phyloP scores from a whole-genome alignment of 257 asterid genomes.

The Solanum pinnatisectum region DNA sequence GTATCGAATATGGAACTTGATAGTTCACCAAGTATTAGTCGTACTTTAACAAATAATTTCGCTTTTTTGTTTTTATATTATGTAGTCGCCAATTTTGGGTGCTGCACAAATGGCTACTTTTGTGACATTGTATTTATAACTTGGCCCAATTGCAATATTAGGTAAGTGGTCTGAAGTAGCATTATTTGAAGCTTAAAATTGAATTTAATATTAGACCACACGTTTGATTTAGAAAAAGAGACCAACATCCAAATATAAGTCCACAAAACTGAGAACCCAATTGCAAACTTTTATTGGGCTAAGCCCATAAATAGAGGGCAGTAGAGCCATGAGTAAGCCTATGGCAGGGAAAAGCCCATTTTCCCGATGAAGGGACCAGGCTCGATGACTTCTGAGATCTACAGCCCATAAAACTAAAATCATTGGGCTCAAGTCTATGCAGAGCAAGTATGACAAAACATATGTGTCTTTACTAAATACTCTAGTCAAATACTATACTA shows the following conservation, averaged over 20 bases:
- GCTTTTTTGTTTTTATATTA: neutral
- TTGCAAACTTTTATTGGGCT: neutral
- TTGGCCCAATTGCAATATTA: neutral
- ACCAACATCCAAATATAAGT: neutral
- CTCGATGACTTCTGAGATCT: neutral
- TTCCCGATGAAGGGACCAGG: neutral
- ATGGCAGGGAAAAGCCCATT: neutral
- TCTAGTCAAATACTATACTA: neutral
- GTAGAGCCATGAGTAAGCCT: neutral
- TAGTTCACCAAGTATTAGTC: neutral
- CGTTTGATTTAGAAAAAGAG: neutral
- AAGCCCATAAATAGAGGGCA: neutral
- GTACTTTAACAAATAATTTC: neutral
- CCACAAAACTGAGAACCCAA: neutral
- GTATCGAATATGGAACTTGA: neutral
- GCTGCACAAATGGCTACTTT: neutral
- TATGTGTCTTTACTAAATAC: neutral
- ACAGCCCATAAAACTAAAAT: neutral
- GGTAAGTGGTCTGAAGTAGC: neutral
- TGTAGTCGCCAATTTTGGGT: neutral
- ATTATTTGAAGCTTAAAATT: neutral
- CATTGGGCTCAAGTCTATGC: neutral
- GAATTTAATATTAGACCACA: neutral
- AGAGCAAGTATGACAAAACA: neutral
- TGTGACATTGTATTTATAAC: neutral